phyloP scores from a whole-genome alignment of 208 protist species.

The Leishmania gerbilli region DNA sequence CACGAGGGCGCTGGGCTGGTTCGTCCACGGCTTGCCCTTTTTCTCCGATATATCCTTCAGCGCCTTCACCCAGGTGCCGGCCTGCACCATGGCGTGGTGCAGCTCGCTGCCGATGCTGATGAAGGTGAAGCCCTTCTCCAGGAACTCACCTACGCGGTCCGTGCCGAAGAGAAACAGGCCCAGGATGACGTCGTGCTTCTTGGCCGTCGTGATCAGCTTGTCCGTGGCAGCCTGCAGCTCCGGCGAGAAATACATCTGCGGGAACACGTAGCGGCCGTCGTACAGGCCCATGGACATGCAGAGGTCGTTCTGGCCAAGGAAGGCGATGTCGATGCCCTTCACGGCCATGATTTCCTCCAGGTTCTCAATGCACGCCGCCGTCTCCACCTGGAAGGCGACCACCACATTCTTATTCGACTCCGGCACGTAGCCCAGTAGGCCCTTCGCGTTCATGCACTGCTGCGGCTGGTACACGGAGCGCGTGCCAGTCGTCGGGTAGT shows the following conservation, averaged over 20 bases:
- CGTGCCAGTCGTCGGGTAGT: slow-evolving; percentile 74
- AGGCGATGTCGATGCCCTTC: slow-evolving; percentile 79
- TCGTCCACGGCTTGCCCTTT: slow-evolving; percentile 64
- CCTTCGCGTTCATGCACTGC: slow-evolving; percentile 80
- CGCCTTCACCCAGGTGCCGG: slow-evolving; percentile 55
- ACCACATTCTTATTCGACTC: slow-evolving; percentile 79
- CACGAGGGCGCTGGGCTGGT: slow-evolving; percentile 70
- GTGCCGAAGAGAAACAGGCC: slow-evolving; percentile 80
- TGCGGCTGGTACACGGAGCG: slow-evolving; percentile 79
- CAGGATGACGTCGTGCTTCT: slow-evolving; percentile 72
- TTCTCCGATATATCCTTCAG: slow-evolving; percentile 54
- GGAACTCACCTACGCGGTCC: slow-evolving; percentile 82
- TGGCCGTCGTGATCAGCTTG: slow-evolving; percentile 66
- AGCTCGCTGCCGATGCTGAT: slow-evolving; percentile 82
- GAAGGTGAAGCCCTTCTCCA: slow-evolving; percentile 82
- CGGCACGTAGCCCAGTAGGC: slow-evolving; percentile 77
- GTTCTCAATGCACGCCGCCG: slow-evolving; percentile 78
- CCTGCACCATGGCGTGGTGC: slow-evolving; percentile 81
- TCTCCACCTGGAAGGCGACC: slow-evolving; percentile 84
- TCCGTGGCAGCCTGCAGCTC: slow-evolving; percentile 70
- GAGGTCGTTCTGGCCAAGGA: slow-evolving; percentile 82
- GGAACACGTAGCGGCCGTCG: slow-evolving; percentile 82
- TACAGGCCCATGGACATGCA: slow-evolving; percentile 88
- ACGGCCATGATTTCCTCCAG: slow-evolving; percentile 83
- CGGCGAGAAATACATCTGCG: slow-evolving; percentile 79